Conservation (phyloP, 306 rosid species). For the Spatholobus suberectus region DNA sequence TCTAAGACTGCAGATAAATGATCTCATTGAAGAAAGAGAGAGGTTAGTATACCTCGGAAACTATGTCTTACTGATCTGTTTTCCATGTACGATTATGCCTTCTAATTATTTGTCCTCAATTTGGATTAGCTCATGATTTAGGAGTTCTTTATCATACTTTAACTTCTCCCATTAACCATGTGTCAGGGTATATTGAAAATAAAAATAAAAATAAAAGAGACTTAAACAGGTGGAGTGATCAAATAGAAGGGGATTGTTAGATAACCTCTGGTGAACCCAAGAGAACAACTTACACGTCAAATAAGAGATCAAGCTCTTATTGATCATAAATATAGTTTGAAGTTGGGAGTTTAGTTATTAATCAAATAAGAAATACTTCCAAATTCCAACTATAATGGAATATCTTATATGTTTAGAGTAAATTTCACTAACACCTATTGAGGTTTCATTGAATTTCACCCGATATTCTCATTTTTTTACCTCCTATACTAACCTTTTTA, state of each 20-base stretch:
- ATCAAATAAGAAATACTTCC: slow-evolving; percentile 23
- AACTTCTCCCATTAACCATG: neutral
- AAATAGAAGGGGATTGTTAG: neutral
- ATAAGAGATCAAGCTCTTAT: no score
- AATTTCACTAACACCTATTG: no score
- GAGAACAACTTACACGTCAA: no score
- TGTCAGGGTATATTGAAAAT: no score
- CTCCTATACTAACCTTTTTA: no score
- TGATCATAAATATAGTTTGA: no score
- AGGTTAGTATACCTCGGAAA: slow-evolving; percentile 57
- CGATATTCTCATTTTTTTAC: no score
- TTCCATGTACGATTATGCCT: slow-evolving; percentile 20
- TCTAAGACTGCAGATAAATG: slow-evolving; percentile 64
- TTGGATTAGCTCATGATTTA: slow-evolving; percentile 29
- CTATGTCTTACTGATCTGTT: slow-evolving; percentile 15
- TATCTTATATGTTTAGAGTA: no score
- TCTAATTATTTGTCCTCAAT: slow-evolving; percentile 27
- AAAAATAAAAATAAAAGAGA: no score
- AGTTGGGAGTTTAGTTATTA: no score
- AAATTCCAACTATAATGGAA: neutral
- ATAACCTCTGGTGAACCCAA: neutral
- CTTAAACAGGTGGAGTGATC: neutral
- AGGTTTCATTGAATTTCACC: no score
- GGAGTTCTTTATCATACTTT: slow-evolving; percentile 16
- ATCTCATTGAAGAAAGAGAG: slow-evolving; percentile 76